phyloP scores from a whole-genome alignment of 257 asterid species.

The Misopates orontium region DNA sequence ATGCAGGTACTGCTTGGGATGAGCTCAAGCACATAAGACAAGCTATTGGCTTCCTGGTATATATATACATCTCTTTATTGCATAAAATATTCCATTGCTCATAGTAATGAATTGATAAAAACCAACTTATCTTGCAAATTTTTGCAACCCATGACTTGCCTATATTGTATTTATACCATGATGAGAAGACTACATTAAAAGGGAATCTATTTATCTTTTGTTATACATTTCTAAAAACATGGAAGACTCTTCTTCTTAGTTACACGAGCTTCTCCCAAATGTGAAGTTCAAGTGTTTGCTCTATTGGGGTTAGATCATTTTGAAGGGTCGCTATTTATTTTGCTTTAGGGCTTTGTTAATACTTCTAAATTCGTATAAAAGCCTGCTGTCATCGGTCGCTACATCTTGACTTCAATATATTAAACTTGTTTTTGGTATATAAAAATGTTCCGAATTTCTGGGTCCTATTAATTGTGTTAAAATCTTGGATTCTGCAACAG shows the following conservation, averaged over 20 bases:
- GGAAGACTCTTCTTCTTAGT: no score
- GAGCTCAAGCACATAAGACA: conserved; percentile 99
- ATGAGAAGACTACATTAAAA: neutral
- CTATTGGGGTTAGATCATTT: no score
- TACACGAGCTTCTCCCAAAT: no score
- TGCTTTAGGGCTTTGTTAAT: no score
- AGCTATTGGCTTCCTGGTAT: conserved; percentile 99
- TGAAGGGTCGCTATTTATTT: no score
- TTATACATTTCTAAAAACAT: no score
- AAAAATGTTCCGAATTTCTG: neutral
- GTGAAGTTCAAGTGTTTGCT: no score
- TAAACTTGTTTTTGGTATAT: neutral
- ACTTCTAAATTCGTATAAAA: no score
- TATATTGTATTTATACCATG: neutral
- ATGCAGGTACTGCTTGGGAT: conserved; percentile 98
- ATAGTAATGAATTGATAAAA: conserved; percentile 5
- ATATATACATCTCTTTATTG: conserved; percentile 22
- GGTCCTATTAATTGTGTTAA: conserved; percentile 3
- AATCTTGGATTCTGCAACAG: conserved; percentile 42
- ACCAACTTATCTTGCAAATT: neutral
- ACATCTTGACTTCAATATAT: neutral
- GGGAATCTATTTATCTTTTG: no score
- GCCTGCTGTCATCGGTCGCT: no score
- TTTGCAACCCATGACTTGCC: neutral
- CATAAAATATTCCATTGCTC: conserved; percentile 8